These are phyloP conservation scores for Paraphaeosphaeria sporulosa DNA, from an alignment of 2,329 filamentous ascomycete genomes.

Conservation along the genomic window DNA sequence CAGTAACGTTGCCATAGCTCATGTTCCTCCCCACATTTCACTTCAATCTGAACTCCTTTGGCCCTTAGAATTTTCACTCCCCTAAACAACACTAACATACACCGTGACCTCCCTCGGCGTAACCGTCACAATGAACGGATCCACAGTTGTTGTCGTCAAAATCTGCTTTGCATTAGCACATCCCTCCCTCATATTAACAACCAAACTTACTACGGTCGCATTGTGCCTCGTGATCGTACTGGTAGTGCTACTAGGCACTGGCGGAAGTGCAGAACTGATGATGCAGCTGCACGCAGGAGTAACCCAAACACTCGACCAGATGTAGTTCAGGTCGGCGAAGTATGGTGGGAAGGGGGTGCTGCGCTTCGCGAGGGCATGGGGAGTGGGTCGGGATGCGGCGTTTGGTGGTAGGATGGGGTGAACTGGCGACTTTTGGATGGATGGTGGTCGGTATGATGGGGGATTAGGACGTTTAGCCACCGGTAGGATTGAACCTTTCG, in stretches of 20 bases:
- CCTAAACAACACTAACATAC: slow-evolving; percentile 18
- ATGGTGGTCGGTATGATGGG: neutral
- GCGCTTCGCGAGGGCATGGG: slow-evolving; percentile 15
- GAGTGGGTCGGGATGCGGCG: neutral
- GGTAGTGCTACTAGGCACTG: slow-evolving; percentile 17
- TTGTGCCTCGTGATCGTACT: slow-evolving; percentile 20
- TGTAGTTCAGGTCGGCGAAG: slow-evolving; percentile 21
- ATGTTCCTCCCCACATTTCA: too few species aligned
- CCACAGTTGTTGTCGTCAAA: slow-evolving; percentile 21
- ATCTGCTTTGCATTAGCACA: slow-evolving; percentile 13
- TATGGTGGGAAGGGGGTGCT: slow-evolving; percentile 18
- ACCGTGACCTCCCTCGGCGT: slow-evolving; percentile 25
- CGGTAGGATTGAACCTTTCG: too few species aligned
- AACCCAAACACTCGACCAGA: slow-evolving; percentile 22
- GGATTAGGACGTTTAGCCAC: too few species aligned
- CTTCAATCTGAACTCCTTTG: too few species aligned
- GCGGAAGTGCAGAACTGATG: slow-evolving; percentile 21
- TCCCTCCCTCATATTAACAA: neutral
- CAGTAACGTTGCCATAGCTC: too few species aligned
- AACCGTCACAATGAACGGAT: slow-evolving; percentile 26
- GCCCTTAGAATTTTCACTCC: neutral
- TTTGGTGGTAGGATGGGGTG: neutral
- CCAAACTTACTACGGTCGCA: slow-evolving; percentile 16
- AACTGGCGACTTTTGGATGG: neutral
- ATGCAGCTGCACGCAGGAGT: slow-evolving; percentile 28